Conservation (phyloP, 768 basidiomycete genomes). For the Collybia sordida region DNA sequence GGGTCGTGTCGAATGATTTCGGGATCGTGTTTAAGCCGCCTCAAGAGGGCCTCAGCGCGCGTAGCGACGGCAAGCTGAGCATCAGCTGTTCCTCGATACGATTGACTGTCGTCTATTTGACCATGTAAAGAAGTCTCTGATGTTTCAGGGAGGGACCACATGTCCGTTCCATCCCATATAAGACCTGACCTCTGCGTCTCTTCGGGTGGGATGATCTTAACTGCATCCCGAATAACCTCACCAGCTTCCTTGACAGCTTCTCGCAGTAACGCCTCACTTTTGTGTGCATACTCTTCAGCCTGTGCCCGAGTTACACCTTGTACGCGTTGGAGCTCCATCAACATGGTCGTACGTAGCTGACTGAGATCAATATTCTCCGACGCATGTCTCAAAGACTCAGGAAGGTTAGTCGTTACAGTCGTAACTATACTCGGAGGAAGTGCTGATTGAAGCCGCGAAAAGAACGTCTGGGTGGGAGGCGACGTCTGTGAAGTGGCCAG, state of each 20-base stretch:
- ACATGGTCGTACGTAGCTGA: constrained; percentile 62
- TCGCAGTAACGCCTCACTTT: constrained; percentile 62
- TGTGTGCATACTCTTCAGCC: constrained; percentile 83
- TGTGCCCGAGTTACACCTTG: constrained; percentile 74
- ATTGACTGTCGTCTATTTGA: constrained; percentile 17
- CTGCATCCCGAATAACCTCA: constrained; percentile 82
- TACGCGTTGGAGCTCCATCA: constrained; percentile 67
- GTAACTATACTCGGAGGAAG: constrained; percentile 74
- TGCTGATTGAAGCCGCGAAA: constrained; percentile 70
- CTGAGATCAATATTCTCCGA: constrained; percentile 66
- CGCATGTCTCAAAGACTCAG: constrained; percentile 62
- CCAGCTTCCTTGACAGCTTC: constrained; percentile 80
- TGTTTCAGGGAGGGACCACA: constrained; percentile 71
- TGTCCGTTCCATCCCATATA: constrained; percentile 84
- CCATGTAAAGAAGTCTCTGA: constrained; percentile 1
- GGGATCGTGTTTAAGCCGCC: constrained; percentile 71
- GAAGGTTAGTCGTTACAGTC: constrained; percentile 66
- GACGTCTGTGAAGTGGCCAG: constrained; percentile 8
- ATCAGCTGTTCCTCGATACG: constrained; percentile 25
- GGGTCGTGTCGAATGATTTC: constrained; percentile 78
- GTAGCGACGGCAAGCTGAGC: constrained; percentile 61
- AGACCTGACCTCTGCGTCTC: constrained; percentile 38
- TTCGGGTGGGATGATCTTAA: constrained; percentile 90
- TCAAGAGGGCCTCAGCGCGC: constrained; percentile 75
- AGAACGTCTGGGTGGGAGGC: constrained; percentile 43